phyloP scores from a whole-genome alignment of 2,329 filamentous ascomycete species.

The Reticulascus tulasneorum region DNA sequence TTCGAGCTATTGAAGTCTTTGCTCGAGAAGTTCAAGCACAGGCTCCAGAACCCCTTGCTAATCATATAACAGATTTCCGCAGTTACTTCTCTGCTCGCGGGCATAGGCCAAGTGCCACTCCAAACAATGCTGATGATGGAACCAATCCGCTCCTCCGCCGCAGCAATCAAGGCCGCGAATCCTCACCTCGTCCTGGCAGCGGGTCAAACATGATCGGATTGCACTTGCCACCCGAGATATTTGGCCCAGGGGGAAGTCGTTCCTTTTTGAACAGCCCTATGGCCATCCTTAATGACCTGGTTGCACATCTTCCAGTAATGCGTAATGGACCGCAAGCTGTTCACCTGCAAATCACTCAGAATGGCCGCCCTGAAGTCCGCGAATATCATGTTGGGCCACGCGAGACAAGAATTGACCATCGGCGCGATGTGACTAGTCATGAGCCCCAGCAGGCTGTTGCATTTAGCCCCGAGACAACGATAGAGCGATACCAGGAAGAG shows the following conservation, averaged over 20 bases:
- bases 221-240: constrained; percentile 42
- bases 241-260: constrained; percentile 29
- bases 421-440: constrained; percentile 42
- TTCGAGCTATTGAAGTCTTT: too few relatives aligned
- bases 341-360: constrained; percentile 55
- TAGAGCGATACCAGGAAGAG: constrained; percentile 83
- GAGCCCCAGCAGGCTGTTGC: constrained; percentile 72
- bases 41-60: too few relatives aligned
- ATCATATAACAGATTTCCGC: constrained; percentile 50
- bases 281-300: constrained; percentile 51
- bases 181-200: constrained; percentile 42
- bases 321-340: constrained; percentile 48
- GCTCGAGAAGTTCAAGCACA: too few relatives aligned
- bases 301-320: constrained; percentile 49
- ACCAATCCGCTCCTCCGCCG: constrained; percentile 82
- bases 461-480: constrained; percentile 70
- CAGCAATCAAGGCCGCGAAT: constrained; percentile 38
- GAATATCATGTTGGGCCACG: constrained; percentile 46
- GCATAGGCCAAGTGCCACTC: constrained; percentile 50
- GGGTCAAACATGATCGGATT: constrained; percentile 52
- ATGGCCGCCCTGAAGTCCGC: constrained; percentile 44
- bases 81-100: constrained; percentile 45
- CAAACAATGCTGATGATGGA: constrained; percentile 69
- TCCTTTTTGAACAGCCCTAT: constrained; percentile 46
- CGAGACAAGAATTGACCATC: constrained; percentile 41